Conservation (phyloP, 805 yeast genomes). For the Hanseniaspora occidentalis region DNA sequence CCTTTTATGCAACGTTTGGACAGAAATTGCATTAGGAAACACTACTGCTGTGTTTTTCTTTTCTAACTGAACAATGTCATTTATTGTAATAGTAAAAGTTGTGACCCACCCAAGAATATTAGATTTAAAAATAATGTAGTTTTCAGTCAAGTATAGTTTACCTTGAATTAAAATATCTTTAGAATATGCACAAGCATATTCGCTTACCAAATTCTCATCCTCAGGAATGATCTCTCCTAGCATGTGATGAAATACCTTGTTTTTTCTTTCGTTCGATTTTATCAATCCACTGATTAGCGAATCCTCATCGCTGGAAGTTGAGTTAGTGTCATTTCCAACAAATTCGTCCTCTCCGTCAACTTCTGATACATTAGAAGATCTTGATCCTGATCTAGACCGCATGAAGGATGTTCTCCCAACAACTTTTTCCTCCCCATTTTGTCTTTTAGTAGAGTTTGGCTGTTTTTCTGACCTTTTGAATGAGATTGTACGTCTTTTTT, state of each 20-base stretch:
- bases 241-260: slow-evolving; percentile 45
- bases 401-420: too few species aligned
- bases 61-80: slow-evolving; percentile 50
- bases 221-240: slow-evolving; percentile 36
- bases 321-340: too few species aligned
- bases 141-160: slow-evolving; percentile 43
- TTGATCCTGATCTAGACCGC: too few species aligned
- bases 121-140: slow-evolving; percentile 49
- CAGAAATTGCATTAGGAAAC: slow-evolving; percentile 56
- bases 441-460: too few species aligned
- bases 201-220: slow-evolving; percentile 44
- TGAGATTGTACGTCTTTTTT: too few species aligned
- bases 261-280: slow-evolving; percentile 37
- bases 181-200: slow-evolving; percentile 52
- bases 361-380: too few species aligned
- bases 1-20: slow-evolving; percentile 49
- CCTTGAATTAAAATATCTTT: slow-evolving; percentile 61
- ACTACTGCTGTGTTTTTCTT: slow-evolving; percentile 54
- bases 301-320: background rate
- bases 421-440: too few species aligned
- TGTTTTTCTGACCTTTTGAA: too few species aligned
- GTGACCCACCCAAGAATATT: slow-evolving; percentile 60
- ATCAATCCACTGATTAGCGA: background rate
- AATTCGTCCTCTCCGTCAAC: background rate
- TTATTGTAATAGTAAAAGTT: slow-evolving; percentile 41